A percentile compares a stretch with the other conserved stretches of the same genome.
These are phyloP conservation scores for Melampsora americana DNA, from an alignment of 1,284 basidiomycete species.

Conservation along the genomic window DNA sequence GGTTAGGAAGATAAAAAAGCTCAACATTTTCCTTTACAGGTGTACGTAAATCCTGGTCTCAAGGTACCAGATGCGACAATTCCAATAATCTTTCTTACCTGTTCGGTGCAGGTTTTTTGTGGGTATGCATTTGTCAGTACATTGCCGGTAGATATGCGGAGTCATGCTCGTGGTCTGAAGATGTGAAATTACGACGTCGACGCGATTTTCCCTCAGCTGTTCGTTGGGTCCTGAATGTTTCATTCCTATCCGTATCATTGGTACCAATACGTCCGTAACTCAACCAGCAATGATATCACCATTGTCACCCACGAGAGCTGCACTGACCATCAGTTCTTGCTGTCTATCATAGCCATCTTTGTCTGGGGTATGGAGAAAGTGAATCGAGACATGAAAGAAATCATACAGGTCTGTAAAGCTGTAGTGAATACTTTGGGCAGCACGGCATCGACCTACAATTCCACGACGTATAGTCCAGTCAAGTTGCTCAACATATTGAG, in stretches of 20 bases:
- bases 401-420: background rate
- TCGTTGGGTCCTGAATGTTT: background rate
- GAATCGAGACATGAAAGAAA: background rate
- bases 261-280: background rate
- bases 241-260: background rate
- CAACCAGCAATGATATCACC: background rate
- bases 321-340: background rate
- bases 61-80: background rate
- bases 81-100: background rate
- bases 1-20: background rate
- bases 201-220: background rate
- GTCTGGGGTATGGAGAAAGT: background rate
- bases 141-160: slow-evolving; percentile 15
- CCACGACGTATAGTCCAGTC: background rate
- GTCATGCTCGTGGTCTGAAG: background rate
- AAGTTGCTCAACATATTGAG: background rate
- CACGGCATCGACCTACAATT: background rate
- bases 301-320: background rate
- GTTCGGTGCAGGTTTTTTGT: slow-evolving; percentile 16
- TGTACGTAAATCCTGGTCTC: background rate
- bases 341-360: background rate
- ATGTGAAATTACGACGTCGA: background rate
- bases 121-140: slow-evolving; percentile 39
- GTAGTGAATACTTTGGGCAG: background rate
- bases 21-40: background rate